These are phyloP conservation scores for Agrocybe chaxingu DNA, from an alignment of 768 basidiomycete species.

Conservation along the genomic window DNA sequence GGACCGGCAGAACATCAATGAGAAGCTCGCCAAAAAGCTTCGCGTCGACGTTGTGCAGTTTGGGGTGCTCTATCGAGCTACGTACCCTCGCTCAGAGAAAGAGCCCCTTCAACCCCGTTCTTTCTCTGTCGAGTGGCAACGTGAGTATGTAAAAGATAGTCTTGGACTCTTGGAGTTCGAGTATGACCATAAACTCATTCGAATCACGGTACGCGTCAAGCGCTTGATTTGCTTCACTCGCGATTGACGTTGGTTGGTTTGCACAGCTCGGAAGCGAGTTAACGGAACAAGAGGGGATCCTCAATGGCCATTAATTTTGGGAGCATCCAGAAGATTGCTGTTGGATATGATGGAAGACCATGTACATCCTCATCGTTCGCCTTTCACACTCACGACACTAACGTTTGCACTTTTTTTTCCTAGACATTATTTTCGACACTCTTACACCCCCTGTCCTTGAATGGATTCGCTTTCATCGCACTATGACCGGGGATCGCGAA, in stretches of 20 bases:
- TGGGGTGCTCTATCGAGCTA: conserved; percentile 50
- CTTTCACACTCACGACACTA: not conserved
- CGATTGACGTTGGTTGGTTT: not conserved
- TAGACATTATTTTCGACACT: conserved; percentile 70
- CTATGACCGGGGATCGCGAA: conserved; percentile 37
- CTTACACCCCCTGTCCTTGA: conserved; percentile 65
- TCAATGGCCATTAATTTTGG: conserved; percentile 54
- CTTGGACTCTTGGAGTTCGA: conserved; percentile 58
- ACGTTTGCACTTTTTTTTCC: not conserved
- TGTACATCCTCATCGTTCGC: conserved; percentile 39
- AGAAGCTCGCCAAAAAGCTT: conserved; percentile 42
- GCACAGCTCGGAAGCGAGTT: conserved; percentile 58
- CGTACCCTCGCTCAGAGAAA: conserved; percentile 25
- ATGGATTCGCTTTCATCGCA: conserved; percentile 52
- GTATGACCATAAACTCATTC: conserved; percentile 66
- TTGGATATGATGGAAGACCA: conserved; percentile 62
- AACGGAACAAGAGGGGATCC: conserved; percentile 47
- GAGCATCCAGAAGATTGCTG: conserved; percentile 56
- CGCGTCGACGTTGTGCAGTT: conserved; percentile 66
- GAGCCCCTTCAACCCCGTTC: conserved; percentile 35
- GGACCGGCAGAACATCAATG: conserved; percentile 41
- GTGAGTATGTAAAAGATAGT: conserved; percentile 40
- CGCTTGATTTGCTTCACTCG: not conserved
- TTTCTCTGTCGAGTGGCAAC: conserved; percentile 73
- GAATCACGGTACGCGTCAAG: conserved; percentile 48